These are phyloP conservation scores for Verbena officinalis DNA, from an alignment of 257 asterid genomes.

Conservation along the genomic window DNA sequence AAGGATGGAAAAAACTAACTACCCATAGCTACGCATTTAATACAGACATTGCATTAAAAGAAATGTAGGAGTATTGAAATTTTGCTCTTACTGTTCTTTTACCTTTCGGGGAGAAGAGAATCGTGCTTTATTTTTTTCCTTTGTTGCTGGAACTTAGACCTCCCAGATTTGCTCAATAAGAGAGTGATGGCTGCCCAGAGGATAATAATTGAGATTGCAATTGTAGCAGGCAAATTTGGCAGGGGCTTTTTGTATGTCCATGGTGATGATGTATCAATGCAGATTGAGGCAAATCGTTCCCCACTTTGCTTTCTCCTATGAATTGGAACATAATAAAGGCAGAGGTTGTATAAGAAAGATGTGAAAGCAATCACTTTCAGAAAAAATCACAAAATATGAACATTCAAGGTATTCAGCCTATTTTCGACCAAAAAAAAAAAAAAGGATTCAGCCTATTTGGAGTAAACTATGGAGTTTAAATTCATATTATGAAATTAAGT, in stretches of 20 bases:
- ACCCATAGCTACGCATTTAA: neutral
- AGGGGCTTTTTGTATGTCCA: slow-evolving; percentile 36
- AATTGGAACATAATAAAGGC: slow-evolving; percentile 24
- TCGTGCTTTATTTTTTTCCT: slow-evolving; percentile 29
- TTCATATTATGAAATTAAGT: slow-evolving; percentile 15
- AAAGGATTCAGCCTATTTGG: slow-evolving; percentile 3
- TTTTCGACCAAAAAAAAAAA: no score
- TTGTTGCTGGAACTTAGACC: slow-evolving; percentile 31
- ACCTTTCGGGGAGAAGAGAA: slow-evolving; percentile 33
- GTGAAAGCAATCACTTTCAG: neutral
- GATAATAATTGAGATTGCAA: slow-evolving; percentile 46
- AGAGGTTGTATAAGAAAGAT: neutral
- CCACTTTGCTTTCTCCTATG: slow-evolving; percentile 65
- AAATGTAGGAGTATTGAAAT: slow-evolving; percentile 16
- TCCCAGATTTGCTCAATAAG: slow-evolving; percentile 42
- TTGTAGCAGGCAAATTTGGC: slow-evolving; percentile 37
- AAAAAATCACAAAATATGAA: neutral
- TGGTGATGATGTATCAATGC: slow-evolving; percentile 43
- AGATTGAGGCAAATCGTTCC: slow-evolving; percentile 77
- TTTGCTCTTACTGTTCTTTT: slow-evolving; percentile 27
- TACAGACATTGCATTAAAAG: neutral
- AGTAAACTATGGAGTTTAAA: neutral
- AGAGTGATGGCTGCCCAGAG: slow-evolving; percentile 39
- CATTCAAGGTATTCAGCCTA: neutral
- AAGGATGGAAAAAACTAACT: neutral